Percentiles rank a stretch among this genome's conserved stretches.
Conservation (phyloP, 129 eudicot species). For the Artemisia annua region DNA sequence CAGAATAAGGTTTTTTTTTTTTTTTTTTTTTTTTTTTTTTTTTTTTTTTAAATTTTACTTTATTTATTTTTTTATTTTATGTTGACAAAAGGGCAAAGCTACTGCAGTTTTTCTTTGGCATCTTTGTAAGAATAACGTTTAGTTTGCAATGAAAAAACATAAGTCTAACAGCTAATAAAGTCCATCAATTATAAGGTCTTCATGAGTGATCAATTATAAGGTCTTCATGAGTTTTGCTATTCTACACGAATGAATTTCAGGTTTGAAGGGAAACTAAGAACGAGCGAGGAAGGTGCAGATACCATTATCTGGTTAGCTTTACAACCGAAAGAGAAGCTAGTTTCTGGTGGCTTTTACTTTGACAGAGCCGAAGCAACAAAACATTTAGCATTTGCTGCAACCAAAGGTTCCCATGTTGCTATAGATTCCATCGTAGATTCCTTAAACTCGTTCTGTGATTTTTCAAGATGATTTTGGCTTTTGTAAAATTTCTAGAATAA, state of each 20-base stretch:
- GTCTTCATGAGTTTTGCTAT: too few relatives aligned
- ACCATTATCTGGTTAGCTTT: slow-evolving; percentile 83
- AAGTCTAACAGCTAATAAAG: too few relatives aligned
- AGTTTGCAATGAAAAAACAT: too few relatives aligned
- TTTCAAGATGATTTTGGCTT: slow-evolving; percentile 31
- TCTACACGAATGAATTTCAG: slow-evolving; percentile 36
- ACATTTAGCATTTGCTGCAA: slow-evolving; percentile 63
- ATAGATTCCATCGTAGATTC: slow-evolving; percentile 55
- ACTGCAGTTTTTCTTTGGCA: too few relatives aligned
- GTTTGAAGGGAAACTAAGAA: slow-evolving; percentile 67
- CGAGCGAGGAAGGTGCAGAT: slow-evolving; percentile 91
- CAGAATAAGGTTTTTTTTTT: too few relatives aligned
- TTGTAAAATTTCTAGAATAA: not conserved
- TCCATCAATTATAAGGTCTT: too few relatives aligned
- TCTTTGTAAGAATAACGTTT: too few relatives aligned
- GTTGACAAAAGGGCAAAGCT: too few relatives aligned
- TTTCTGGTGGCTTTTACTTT: slow-evolving; percentile 76
- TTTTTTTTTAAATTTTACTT: too few relatives aligned
- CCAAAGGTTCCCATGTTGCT: slow-evolving; percentile 49
- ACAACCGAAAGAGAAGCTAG: slow-evolving; percentile 73
- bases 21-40: too few relatives aligned
- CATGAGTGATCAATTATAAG: too few relatives aligned
- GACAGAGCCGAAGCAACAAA: slow-evolving; percentile 85
- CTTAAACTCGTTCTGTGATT: slow-evolving; percentile 50
- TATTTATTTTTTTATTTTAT: too few relatives aligned